Evolutionary conservation across 1,284 basidiomycete genomes (phyloP).

Genomic region (Mycosarcoma mackinlayi): DNA sequence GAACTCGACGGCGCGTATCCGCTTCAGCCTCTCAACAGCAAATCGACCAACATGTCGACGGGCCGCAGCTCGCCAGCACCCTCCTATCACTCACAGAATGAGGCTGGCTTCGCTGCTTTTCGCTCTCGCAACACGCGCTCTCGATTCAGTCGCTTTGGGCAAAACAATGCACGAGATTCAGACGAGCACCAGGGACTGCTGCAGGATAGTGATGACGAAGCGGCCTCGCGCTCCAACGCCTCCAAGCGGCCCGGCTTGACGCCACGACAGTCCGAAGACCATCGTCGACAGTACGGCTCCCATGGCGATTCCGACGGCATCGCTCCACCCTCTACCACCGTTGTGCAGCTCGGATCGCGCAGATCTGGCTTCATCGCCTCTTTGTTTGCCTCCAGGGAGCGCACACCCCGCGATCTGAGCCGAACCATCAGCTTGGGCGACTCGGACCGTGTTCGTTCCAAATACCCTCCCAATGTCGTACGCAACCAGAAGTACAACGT

Average conservation of each 20-base stretch:
- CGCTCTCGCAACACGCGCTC: slow-evolving; percentile 39
- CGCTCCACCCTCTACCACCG: slow-evolving; percentile 11
- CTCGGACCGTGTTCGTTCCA: slow-evolving; percentile 47
- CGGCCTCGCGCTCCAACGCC: neutral
- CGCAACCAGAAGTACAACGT: slow-evolving; percentile 98
- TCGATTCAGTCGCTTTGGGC: slow-evolving; percentile 43
- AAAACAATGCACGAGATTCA: slow-evolving; percentile 43
- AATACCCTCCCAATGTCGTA: slow-evolving; percentile 80
- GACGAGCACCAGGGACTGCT: slow-evolving; percentile 51
- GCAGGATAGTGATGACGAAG: slow-evolving; percentile 29
- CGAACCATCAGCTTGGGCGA: slow-evolving; percentile 41
- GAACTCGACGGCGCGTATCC: slow-evolving; percentile 29
- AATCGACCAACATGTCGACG: slow-evolving; percentile 25
- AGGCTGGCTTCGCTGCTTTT: slow-evolving; percentile 41
- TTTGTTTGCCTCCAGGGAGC: slow-evolving; percentile 29
- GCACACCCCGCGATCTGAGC: slow-evolving; percentile 26
- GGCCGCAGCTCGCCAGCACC: slow-evolving; percentile 42
- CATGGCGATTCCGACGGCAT: slow-evolving; percentile 22
- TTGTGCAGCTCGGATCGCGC: slow-evolving; percentile 27
- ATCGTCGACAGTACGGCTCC: slow-evolving; percentile 40
- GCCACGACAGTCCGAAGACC: slow-evolving; percentile 40
- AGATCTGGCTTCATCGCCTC: slow-evolving; percentile 35
- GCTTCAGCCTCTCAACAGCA: slow-evolving; percentile 10
- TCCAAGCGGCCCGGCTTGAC: slow-evolving; percentile 24
- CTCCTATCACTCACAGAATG: slow-evolving; percentile 34